Evolutionary conservation across 441 rosid species (phyloP).

Genomic region (Populus hybrid): DNA sequence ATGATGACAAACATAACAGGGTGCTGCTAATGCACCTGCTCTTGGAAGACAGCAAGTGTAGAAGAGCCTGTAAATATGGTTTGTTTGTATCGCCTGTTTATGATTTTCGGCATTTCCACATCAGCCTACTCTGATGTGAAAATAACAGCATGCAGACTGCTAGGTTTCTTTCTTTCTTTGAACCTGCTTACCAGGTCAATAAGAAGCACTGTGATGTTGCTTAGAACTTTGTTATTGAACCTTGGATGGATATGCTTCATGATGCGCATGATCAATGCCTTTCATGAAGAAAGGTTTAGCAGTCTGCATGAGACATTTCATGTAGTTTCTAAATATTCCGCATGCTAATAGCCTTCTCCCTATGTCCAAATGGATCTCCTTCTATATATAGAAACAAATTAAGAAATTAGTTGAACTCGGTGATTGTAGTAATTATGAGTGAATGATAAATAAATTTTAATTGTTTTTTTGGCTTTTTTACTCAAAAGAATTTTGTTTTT

Average conservation of each 20-base stretch:
- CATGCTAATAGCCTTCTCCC: neutral
- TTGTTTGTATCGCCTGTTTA: constrained; percentile 4
- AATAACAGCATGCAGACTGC: constrained; percentile 15
- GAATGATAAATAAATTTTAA: too few species aligned
- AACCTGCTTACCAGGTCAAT: constrained; percentile 2
- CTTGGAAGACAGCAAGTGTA: constrained; percentile 10
- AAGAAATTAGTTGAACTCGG: too few species aligned
- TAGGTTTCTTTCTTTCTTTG: neutral
- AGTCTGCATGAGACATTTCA: neutral
- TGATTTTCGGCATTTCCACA: constrained; percentile 1
- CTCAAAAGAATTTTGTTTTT: too few species aligned
- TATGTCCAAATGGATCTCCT: neutral
- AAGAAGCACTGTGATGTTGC: constrained; percentile 7
- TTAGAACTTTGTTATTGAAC: neutral
- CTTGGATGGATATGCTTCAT: neutral
- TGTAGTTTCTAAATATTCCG: neutral
- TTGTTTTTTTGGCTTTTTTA: too few species aligned
- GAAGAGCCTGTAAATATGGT: constrained; percentile 21
- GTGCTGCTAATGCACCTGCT: neutral
- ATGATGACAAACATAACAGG: constrained; percentile 10
- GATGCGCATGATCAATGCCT: neutral
- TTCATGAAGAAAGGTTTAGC: neutral
- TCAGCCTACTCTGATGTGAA: constrained; percentile 10
- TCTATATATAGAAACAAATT: neutral
- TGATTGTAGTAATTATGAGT: too few species aligned